Conservation (phyloP, 371 early-diverging fungal species). For the Capillidium heterosporum region DNA sequence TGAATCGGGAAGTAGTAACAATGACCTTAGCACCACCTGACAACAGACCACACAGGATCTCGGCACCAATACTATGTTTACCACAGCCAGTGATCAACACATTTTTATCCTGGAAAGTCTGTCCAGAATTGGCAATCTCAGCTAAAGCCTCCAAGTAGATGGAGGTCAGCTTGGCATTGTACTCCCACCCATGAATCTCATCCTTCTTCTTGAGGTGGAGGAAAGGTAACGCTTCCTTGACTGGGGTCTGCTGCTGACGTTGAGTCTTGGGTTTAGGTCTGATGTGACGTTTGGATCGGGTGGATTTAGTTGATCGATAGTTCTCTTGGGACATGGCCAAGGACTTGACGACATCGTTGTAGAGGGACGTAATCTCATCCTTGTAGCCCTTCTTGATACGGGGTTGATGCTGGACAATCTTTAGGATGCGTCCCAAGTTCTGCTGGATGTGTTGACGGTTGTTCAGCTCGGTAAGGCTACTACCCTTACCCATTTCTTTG, state of each 20-base stretch:
- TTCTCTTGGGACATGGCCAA: conserved; percentile 51
- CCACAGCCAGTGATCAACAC: conserved; percentile 87
- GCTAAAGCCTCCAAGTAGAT: conserved; percentile 56
- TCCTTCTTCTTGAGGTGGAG: conserved; percentile 52
- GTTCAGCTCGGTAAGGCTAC: conserved; percentile 43
- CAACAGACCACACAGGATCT: conserved; percentile 68
- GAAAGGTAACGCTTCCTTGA: conserved; percentile 55
- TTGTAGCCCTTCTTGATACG: conserved; percentile 54
- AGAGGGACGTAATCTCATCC: conserved; percentile 44
- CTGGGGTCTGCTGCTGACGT: conserved; percentile 19
- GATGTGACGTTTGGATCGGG: conserved; percentile 21
- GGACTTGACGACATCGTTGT: conserved; percentile 51
- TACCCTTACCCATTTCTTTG: conserved; percentile 47
- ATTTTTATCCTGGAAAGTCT: conserved; percentile 59
- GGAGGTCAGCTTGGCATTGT: conserved; percentile 37
- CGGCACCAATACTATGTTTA: conserved; percentile 76
- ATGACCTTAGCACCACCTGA: conserved; percentile 82
- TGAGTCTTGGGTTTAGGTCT: conserved; percentile 16
- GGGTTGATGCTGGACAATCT: conserved; percentile 57
- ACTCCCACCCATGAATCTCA: conserved; percentile 48
- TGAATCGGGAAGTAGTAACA: conserved; percentile 87
- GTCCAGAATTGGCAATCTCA: conserved; percentile 52
- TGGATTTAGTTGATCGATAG: conserved; percentile 30
- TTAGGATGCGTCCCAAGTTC: conserved; percentile 54
- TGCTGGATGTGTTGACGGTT: conserved; percentile 61